Conservation (phyloP, 2,329 filamentous ascomycete genomes). For the Amauroascus niger region DNA sequence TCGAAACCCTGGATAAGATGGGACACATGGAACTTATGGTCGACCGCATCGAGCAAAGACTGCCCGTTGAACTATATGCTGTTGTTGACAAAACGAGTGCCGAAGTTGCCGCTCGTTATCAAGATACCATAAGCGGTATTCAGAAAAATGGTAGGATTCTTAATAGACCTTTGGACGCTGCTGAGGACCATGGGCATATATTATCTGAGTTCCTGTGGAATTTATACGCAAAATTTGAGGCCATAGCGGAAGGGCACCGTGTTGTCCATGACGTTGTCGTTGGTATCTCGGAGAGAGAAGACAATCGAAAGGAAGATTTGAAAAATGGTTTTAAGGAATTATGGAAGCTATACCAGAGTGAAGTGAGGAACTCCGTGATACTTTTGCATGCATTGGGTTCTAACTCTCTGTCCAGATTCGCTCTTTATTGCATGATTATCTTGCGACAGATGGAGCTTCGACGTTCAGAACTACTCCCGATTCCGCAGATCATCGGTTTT, state of each 20-base stretch:
- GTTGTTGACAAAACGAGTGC: constrained; percentile 92
- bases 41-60: constrained; percentile 79
- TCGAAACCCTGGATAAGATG: constrained; percentile 84
- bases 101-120: constrained; percentile 86
- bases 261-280: constrained; percentile 87
- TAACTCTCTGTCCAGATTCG: constrained; percentile 49
- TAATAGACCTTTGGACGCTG: constrained; percentile 59
- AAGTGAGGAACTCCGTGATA: constrained; percentile 37
- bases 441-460: constrained; percentile 79
- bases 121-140: constrained; percentile 56
- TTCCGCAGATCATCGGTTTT: constrained; percentile 41
- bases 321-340: constrained; percentile 88
- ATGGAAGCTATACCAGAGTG: constrained; percentile 96
- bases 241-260: constrained; percentile 89
- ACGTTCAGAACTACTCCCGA: constrained; percentile 47
- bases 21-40: constrained; percentile 76
- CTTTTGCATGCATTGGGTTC: background rate
- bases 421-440: constrained; percentile 86
- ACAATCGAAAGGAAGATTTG: constrained; percentile 53
- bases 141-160: constrained; percentile 39
- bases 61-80: constrained; percentile 86
- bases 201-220: constrained; percentile 88
- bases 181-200: constrained; percentile 69
- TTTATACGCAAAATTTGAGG: constrained; percentile 91
- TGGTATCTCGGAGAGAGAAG: constrained; percentile 74